A percentile compares a stretch with the other conserved stretches of the same genome.
phyloP scores from a whole-genome alignment of 2,329 filamentous ascomycete genomes.

The Scopulariopsis brevicaulis region DNA sequence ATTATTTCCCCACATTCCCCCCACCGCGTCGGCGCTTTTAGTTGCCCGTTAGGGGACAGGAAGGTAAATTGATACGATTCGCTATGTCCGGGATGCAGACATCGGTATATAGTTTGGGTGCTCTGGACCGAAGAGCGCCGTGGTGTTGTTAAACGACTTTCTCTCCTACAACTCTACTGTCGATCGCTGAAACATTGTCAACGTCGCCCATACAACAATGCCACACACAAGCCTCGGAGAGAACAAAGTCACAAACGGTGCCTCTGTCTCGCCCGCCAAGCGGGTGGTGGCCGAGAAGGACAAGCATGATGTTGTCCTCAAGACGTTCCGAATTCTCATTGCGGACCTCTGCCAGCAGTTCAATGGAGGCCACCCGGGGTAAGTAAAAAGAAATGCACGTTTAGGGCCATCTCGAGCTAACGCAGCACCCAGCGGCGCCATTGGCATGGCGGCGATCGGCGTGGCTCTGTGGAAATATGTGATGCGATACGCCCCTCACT shows the following conservation, averaged over 20 bases:
- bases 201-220: neutral
- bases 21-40: neutral
- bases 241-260: neutral
- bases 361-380: slow-evolving; percentile 58
- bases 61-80: neutral
- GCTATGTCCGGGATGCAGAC: neutral
- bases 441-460: slow-evolving; percentile 80
- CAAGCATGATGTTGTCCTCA: slow-evolving; percentile 35
- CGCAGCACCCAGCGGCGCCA: slow-evolving; percentile 23
- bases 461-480: slow-evolving; percentile 98
- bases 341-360: slow-evolving; percentile 62
- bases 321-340: slow-evolving; percentile 50
- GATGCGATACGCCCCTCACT: slow-evolving; percentile 99
- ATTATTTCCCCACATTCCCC: too few relatives aligned
- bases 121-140: neutral
- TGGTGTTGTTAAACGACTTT: neutral
- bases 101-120: neutral
- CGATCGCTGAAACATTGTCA: neutral
- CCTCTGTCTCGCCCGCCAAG: neutral
- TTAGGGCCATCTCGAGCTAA: neutral
- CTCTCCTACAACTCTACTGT: neutral
- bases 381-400: slow-evolving; percentile 16
- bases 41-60: neutral
- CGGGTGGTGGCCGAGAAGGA: slow-evolving; percentile 1
- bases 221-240: neutral